Conservation (phyloP, 768 basidiomycete species). For the Pisolithus microcarpus region DNA sequence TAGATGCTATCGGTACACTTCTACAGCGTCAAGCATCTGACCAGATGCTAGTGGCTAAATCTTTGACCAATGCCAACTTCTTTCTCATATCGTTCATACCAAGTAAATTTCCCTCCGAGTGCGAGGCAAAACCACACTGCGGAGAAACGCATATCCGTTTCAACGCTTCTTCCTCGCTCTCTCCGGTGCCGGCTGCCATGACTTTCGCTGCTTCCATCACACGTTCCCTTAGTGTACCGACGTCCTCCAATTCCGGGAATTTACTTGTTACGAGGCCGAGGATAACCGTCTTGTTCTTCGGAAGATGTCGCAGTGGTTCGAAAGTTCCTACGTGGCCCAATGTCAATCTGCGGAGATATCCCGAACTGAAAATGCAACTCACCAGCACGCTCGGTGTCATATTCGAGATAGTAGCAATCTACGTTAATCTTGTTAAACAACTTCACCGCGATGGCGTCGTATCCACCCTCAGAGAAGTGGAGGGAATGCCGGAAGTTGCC, state of each 20-base stretch:
- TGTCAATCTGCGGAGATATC: neutral
- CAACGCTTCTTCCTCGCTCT: constrained; percentile 33
- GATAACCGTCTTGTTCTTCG: constrained; percentile 33
- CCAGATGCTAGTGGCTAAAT: constrained; percentile 34
- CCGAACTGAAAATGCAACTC: constrained; percentile 3
- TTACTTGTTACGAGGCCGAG: constrained; percentile 41
- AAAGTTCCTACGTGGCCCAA: constrained; percentile 17
- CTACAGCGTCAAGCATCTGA: constrained; percentile 9
- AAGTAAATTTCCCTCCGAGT: constrained; percentile 39
- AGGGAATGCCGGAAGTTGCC: constrained; percentile 27
- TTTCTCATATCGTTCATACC: constrained; percentile 28
- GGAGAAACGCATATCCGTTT: constrained; percentile 38
- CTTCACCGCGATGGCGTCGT: constrained; percentile 38
- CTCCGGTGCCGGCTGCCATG: constrained; percentile 33
- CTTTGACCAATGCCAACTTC: constrained; percentile 25
- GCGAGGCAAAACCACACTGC: constrained; percentile 46
- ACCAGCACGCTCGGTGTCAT: constrained; percentile 42
- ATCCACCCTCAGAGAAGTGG: constrained; percentile 42
- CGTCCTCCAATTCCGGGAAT: constrained; percentile 37
- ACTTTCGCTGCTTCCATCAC: constrained; percentile 38
- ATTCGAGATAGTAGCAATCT: constrained; percentile 41
- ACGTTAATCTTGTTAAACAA: constrained; percentile 40
- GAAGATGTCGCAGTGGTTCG: constrained; percentile 25
- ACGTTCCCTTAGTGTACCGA: constrained; percentile 31
- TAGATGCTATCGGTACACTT: neutral